Percentiles rank a stretch among this genome's conserved stretches.
These are phyloP conservation scores for Umbelopsis ramanniana DNA, from an alignment of 192 early-diverging fungal species.

Conservation along the genomic window DNA sequence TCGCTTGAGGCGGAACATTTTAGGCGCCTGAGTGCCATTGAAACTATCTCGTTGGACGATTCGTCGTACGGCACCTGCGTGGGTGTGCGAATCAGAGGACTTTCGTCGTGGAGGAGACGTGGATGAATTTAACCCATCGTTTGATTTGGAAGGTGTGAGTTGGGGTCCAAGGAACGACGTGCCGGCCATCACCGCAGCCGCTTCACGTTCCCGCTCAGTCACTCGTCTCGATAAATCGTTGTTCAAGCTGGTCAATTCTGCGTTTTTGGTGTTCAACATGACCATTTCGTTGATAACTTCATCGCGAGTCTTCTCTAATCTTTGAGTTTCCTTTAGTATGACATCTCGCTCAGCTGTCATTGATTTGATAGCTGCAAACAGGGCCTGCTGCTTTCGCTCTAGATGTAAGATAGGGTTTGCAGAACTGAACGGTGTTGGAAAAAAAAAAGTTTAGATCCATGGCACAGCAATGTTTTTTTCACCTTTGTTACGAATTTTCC, in stretches of 20 bases:
- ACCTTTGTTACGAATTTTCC: not conserved
- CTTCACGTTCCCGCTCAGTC: constrained; percentile 40
- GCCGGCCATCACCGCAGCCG: constrained; percentile 43
- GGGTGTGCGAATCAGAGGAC: constrained; percentile 23
- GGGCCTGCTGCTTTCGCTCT: constrained; percentile 50
- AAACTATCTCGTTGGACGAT: constrained; percentile 42
- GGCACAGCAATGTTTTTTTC: no score
- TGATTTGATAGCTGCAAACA: constrained; percentile 49
- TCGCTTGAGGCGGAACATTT: constrained; percentile 62
- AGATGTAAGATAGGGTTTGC: constrained; percentile 32
- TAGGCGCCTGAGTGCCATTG: constrained; percentile 44
- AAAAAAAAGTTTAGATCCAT: no score
- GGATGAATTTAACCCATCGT: not conserved
- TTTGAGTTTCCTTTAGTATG: constrained; percentile 48
- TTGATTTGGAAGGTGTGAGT: constrained; percentile 12
- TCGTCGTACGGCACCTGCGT: constrained; percentile 24
- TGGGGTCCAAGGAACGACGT: constrained; percentile 36
- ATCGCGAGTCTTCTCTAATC: constrained; percentile 49
- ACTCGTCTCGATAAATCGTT: constrained; percentile 55
- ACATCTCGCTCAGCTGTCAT: constrained; percentile 50
- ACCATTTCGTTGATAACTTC: constrained; percentile 57
- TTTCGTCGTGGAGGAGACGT: constrained; percentile 34
- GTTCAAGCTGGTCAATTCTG: constrained; percentile 56
- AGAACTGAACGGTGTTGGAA: not conserved
- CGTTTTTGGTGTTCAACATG: constrained; percentile 55